Evolutionary conservation across 805 yeast species (phyloP), one percentile per base, ranked within the genome.

Genomic region (Zygosaccharomyces bisporus): DNA sequence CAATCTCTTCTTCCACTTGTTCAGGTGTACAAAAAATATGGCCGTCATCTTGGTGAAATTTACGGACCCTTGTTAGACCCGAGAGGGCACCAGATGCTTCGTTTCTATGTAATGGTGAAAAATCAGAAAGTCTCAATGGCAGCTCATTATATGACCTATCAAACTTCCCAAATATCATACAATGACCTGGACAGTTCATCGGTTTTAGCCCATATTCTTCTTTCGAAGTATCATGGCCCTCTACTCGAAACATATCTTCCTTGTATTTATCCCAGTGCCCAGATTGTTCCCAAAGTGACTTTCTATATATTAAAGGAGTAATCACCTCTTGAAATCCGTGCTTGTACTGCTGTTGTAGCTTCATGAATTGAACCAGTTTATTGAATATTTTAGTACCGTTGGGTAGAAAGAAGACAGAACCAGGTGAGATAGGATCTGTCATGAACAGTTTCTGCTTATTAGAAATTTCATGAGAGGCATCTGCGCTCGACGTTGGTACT

Each of bases 21-120:
- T 75, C 79, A 27, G 76, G 72, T 1, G 83, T 78, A 61, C 99
- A 93, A 63, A 93, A 93, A 20, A 93, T 90, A 57, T 93, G 99
- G 6, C 97, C 98, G 63, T 93, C 99, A 64, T 93, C 99, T 68
- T 93, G 99, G 65, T 93, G 99, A 68, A 93, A 93, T 51, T 96
- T 73, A 46, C 99, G 77, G 3, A 93, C 96, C 45, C 99, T 73
- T 0, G 98, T 93, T 29, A 93, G 70, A 0, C 99, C 99, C 5
- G 91, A 77, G 16, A 93, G 73, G 1, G 98, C 95, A 2, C 99
- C 99, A 45, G 95, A 83, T 20, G 95, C 83, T 66, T 93, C 99
- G 59, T 93, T 93, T 58, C 99, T 74, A 64, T 93, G 99, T 47
- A 93, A 69, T 1, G 95, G 87, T 18, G 95, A 83, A 68, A 91